A percentile compares a stretch with the other conserved stretches of the same genome.
Conservation (phyloP, 352 stramenopile genomes). For the Phytophthora boehmeriae region DNA sequence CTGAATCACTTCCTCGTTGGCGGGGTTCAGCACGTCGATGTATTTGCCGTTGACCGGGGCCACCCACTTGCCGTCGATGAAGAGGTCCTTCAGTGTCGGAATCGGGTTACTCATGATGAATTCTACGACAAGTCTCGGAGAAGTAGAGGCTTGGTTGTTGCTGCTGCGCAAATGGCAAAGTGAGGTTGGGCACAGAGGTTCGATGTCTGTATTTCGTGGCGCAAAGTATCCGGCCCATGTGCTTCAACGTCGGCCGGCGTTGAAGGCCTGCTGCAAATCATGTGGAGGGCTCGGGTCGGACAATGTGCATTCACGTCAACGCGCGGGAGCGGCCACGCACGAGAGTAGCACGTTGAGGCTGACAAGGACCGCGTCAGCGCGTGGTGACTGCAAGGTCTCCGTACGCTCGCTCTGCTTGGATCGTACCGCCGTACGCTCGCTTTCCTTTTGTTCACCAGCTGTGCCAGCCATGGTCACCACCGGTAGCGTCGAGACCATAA, state of each 20-base stretch:
- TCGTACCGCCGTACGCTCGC: no score
- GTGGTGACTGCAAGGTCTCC: no score
- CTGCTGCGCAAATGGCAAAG: slow-evolving; percentile 11
- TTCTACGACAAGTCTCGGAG: not conserved
- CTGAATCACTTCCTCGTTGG: slow-evolving; percentile 61
- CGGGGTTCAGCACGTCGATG: slow-evolving; percentile 49
- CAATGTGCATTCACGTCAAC: slow-evolving; percentile 4
- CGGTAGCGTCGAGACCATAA: no score
- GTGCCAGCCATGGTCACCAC: no score
- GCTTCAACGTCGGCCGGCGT: not conserved
- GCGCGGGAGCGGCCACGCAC: not conserved
- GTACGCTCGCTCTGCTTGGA: no score
- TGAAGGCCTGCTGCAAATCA: slow-evolving; percentile 3
- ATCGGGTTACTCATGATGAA: slow-evolving; percentile 35
- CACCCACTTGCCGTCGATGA: slow-evolving; percentile 71
- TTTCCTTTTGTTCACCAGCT: no score
- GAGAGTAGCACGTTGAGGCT: no score
- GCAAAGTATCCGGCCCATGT: not conserved
- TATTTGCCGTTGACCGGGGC: slow-evolving; percentile 30
- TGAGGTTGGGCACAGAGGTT: slow-evolving; percentile 5
- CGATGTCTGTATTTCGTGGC: slow-evolving; percentile 1
- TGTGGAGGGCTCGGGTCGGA: slow-evolving; percentile 11
- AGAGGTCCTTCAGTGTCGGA: slow-evolving; percentile 57
- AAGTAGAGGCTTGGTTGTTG: not conserved
- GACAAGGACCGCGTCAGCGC: no score